Conservation (phyloP, 257 asterid species). For the Cinchona pubescens region DNA sequence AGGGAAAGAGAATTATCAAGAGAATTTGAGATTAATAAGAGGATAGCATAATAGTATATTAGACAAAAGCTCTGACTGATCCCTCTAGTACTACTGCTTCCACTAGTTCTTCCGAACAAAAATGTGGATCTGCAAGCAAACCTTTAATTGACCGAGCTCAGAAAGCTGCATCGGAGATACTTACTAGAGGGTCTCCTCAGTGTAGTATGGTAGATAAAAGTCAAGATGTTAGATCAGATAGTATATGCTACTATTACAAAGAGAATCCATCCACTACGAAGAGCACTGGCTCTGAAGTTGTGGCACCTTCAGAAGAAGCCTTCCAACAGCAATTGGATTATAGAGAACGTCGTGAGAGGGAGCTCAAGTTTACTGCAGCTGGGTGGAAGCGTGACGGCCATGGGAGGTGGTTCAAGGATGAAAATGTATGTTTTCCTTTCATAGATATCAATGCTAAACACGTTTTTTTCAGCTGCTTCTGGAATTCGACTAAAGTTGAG, state of each 20-base stretch:
- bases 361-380: constrained; percentile 71
- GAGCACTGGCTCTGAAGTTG: constrained; percentile 23
- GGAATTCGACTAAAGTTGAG: neutral
- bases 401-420: constrained; percentile 84
- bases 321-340: constrained; percentile 19
- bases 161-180: constrained; percentile 48
- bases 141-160: constrained; percentile 45
- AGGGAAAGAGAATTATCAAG: constrained; percentile 42
- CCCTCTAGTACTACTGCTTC: constrained; percentile 21
- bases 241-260: constrained; percentile 15
- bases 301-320: constrained; percentile 19
- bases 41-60: no score
- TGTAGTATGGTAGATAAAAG: neutral
- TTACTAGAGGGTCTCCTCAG: constrained; percentile 18
- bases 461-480: constrained; percentile 5
- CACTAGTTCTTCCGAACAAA: constrained; percentile 14
- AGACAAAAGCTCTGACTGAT: no score
- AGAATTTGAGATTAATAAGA: constrained; percentile 47
- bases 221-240: constrained; percentile 25
- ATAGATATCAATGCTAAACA: neutral
- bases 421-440: constrained; percentile 49
- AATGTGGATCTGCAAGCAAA: constrained; percentile 22
- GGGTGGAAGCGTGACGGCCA: constrained; percentile 77
- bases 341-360: constrained; percentile 45
- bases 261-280: constrained; percentile 13